Evolutionary conservation across 2,329 filamentous ascomycete genomes (phyloP), one percentile per base, ranked within the genome.

Genomic region (Teratosphaeria zuluensis): DNA sequence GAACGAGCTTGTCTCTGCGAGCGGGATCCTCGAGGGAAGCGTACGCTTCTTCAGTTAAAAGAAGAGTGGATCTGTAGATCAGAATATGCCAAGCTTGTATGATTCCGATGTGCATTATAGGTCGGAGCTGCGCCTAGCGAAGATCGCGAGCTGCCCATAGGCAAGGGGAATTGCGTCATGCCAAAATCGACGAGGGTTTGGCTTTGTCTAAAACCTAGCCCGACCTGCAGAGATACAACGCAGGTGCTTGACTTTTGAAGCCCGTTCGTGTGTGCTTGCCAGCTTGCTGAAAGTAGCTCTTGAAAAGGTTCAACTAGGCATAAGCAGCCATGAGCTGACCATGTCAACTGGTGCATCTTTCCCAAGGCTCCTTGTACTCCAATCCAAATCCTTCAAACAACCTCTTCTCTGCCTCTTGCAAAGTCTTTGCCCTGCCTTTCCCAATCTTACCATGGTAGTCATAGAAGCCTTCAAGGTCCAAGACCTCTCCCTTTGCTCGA

Each of bases 381-480:
- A 96, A 74, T 0, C 83, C 87, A 62, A 96, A 69, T 0, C 86
- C 87, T 62, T 85, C 82, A 78, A 97, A 95, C 0, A 96, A 87
- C 62, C 84, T 81, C 73, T 79, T 85, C 76, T 96, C 92, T 5
- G 91, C 89, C 64, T 87, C 86, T 68, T 84, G 75, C 77, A 89
- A 84, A 53, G 63, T 81, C 74, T 73, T 76, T 32, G 74, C 69
- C n/a, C 76, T 70, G 0, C 74, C 75, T 19, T 73, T 65, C 9
- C 61, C 66, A 42, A 62, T 54, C 19, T 33, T 57, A 68, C 80
- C 69, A 76, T 86, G 79, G 94, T 82, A 1, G 89, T 90, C 69
- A 87, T 92, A 65, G 87, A 92, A 73, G 91, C 92, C 69, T 77
- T 87, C 81, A 12, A 94, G 67, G 71, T 94, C 85, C n/a, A 85